Evolutionary conservation across 2,329 filamentous ascomycete genomes (phyloP).

Genomic region (Knoxdaviesia proteae): DNA sequence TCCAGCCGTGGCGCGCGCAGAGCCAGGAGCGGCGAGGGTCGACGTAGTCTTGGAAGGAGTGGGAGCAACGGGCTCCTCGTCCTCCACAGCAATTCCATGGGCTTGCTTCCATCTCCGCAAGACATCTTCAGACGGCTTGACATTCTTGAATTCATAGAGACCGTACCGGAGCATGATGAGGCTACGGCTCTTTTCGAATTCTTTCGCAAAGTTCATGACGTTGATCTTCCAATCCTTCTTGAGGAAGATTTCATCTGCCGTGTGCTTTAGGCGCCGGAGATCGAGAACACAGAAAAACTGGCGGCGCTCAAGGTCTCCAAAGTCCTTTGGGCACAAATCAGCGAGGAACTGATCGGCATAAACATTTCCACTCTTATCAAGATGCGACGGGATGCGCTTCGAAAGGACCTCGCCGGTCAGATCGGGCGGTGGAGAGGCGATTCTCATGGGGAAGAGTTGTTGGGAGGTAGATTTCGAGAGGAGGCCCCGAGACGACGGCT

Average conservation of each 20-base stretch:
- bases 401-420: constrained; percentile 33
- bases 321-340: constrained; percentile 33
- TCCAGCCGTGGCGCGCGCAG: background rate
- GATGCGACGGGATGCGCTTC: constrained; percentile 30
- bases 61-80: constrained; percentile 11
- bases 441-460: constrained; percentile 37
- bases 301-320: constrained; percentile 36
- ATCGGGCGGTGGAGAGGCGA: constrained; percentile 32
- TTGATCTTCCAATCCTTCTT: constrained; percentile 44
- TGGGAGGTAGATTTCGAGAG: constrained; percentile 21
- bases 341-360: constrained; percentile 39
- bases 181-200: constrained; percentile 42
- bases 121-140: constrained; percentile 35
- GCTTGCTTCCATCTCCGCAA: constrained; percentile 36
- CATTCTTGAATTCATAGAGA: constrained; percentile 41
- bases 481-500: constrained; percentile 27
- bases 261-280: constrained; percentile 38
- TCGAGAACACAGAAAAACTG: constrained; percentile 45
- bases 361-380: constrained; percentile 29
- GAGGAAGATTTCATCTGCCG: constrained; percentile 36
- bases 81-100: constrained; percentile 27
- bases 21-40: background rate
- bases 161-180: constrained; percentile 40
- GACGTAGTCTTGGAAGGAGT: constrained; percentile 12
- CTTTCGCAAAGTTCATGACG: constrained; percentile 40